phyloP scores from a whole-genome alignment of 2,329 filamentous ascomycete genomes.

The Graphilbum ipis-grandicollis region DNA sequence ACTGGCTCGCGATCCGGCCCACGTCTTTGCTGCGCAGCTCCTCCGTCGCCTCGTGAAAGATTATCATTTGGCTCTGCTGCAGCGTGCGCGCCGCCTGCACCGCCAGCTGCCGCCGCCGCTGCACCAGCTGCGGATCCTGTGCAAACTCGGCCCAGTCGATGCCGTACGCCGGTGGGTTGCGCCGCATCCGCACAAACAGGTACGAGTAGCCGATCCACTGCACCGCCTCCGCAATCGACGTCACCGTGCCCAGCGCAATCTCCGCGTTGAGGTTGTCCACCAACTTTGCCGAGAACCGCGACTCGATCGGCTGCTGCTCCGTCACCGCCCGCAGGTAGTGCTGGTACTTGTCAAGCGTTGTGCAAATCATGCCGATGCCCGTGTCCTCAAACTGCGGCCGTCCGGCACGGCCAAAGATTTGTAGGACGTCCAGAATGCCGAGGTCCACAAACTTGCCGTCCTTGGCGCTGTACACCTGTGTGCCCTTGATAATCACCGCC shows the following conservation, averaged over 20 bases:
- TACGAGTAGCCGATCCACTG: conserved; percentile 98
- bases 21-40: conserved; percentile 90
- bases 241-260: conserved; percentile 84
- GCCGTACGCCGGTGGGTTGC: conserved; percentile 79
- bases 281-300: conserved; percentile 81
- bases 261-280: conserved; percentile 97
- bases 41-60: conserved; percentile 89
- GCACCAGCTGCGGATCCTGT: conserved; percentile 76
- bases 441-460: conserved; percentile 94
- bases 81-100: conserved; percentile 77
- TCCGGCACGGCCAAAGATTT: conserved; percentile 96
- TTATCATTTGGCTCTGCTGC: conserved; percentile 95
- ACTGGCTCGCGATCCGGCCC: conserved; percentile 91
- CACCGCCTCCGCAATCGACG: conserved; percentile 80
- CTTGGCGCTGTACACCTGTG: conserved; percentile 89
- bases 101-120: conserved; percentile 67
- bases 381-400: conserved; percentile 95
- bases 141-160: conserved; percentile 86
- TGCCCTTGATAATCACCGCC: conserved; percentile 95
- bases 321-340: conserved; percentile 91
- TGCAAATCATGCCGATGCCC: conserved; percentile 96
- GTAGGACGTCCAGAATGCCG: conserved; percentile 87
- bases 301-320: conserved; percentile 92
- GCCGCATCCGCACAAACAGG: conserved; percentile 88
- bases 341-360: conserved; percentile 78